Percentiles rank a stretch among this genome's conserved stretches.
Conservation (phyloP, 2,329 filamentous ascomycete species). For the Ophioceras dolichostomum region DNA sequence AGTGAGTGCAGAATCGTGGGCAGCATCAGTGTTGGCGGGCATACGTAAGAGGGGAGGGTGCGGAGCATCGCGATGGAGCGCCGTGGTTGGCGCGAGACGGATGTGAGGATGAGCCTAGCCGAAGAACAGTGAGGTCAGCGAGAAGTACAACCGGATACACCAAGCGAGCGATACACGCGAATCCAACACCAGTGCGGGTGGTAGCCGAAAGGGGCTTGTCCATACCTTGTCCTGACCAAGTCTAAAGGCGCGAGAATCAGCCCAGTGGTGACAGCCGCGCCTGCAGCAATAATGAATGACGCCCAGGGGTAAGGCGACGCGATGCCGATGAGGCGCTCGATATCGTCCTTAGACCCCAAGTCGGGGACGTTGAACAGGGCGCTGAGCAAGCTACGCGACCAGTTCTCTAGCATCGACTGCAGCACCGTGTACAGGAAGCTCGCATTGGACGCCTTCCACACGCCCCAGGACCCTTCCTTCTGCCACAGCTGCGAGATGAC, state of each 20-base stretch:
- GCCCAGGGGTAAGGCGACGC: constrained; percentile 73
- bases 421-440: constrained; percentile 87
- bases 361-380: constrained; percentile 87
- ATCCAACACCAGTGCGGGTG: no score
- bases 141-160: no score
- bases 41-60: constrained; percentile 65
- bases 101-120: constrained; percentile 65
- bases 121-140: no score
- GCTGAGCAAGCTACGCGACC: constrained; percentile 81
- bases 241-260: constrained; percentile 79
- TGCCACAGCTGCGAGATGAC: constrained; percentile 81
- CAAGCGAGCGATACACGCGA: no score
- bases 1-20: constrained; percentile 83
- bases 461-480: constrained; percentile 78
- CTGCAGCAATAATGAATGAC: constrained; percentile 60
- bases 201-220: no score
- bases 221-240: constrained; percentile 65
- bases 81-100: constrained; percentile 60
- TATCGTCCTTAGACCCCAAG: constrained; percentile 59
- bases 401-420: constrained; percentile 78
- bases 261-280: constrained; percentile 58
- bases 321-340: constrained; percentile 60
- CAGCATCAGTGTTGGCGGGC: constrained; percentile 56
- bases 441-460: constrained; percentile 89
- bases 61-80: constrained; percentile 69